Conservation (phyloP, 768 basidiomycete species). For the Leccinum olivaceopallidum region DNA sequence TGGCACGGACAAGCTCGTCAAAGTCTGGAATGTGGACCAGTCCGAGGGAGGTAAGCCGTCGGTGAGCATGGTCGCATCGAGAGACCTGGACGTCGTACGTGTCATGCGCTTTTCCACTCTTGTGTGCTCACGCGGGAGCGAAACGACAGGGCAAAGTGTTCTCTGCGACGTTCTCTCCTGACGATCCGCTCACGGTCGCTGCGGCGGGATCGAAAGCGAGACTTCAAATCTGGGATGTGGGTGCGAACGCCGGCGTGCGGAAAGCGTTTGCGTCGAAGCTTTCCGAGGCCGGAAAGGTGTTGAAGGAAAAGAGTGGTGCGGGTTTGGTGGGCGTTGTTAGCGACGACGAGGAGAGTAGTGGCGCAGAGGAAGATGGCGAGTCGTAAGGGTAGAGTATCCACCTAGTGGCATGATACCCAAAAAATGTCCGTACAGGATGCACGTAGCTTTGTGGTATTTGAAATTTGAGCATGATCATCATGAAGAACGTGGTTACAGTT, state of each 20-base stretch:
- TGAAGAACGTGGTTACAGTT: background rate
- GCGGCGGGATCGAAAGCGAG: constrained; percentile 94
- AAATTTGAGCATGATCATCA: background rate
- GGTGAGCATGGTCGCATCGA: constrained; percentile 81
- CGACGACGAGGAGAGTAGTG: constrained; percentile 70
- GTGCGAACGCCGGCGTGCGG: constrained; percentile 76
- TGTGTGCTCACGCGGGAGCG: constrained; percentile 1
- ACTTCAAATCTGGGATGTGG: constrained; percentile 95
- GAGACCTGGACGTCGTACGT: constrained; percentile 90
- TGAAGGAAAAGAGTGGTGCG: constrained; percentile 65
- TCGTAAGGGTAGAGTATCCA: constrained; percentile 7
- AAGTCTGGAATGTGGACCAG: constrained; percentile 92
- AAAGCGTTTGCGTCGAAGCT: constrained; percentile 84
- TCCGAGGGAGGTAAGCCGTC: constrained; percentile 60
- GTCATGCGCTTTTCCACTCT: background rate
- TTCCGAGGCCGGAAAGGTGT: constrained; percentile 61
- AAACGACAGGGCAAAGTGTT: constrained; percentile 88
- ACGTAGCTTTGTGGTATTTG: background rate
- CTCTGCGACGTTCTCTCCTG: constrained; percentile 87
- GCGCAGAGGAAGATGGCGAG: constrained; percentile 41
- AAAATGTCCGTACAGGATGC: background rate
- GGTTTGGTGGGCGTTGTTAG: constrained; percentile 69
- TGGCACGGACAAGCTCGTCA: constrained; percentile 92
- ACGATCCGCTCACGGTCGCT: constrained; percentile 90
- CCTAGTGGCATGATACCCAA: background rate